Evolutionary conservation across 176 grass and related monocot genomes (phyloP).

Genomic region (Paspalum notatum): DNA sequence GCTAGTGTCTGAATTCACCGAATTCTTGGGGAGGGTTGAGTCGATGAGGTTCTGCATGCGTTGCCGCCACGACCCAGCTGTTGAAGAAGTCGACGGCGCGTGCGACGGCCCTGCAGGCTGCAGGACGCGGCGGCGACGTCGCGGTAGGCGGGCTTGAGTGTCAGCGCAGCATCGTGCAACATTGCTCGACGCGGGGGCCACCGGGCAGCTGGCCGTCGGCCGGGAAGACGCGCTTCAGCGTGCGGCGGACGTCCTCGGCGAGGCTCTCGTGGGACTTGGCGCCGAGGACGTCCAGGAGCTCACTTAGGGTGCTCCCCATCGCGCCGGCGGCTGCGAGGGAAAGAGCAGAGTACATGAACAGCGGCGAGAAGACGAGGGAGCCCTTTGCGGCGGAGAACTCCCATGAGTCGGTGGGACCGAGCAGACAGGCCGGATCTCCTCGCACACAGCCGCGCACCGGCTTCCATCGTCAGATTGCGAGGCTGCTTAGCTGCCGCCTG

Average conservation of each 20-base stretch:
- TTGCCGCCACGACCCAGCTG: constrained; percentile 11
- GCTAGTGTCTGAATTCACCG: neutral
- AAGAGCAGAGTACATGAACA: constrained; percentile 1
- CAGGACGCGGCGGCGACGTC: neutral
- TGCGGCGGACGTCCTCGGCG: neutral
- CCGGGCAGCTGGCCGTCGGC: neutral
- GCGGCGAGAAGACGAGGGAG: too few species aligned
- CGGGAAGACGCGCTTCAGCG: neutral
- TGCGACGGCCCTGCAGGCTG: constrained; percentile 2
- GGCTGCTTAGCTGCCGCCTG: too few species aligned
- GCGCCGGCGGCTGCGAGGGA: neutral
- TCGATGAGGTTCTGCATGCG: constrained; percentile 38
- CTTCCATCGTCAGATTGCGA: too few species aligned
- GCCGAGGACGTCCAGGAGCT: constrained; percentile 16
- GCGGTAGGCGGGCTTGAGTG: constrained; percentile 29
- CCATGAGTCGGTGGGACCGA: too few species aligned
- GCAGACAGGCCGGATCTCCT: too few species aligned
- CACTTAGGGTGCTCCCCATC: neutral
- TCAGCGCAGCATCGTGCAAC: constrained; percentile 18
- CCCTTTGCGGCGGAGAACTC: too few species aligned
- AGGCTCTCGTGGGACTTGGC: neutral
- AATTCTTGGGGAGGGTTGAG: neutral
- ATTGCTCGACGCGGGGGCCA: constrained; percentile 23
- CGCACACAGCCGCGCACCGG: too few species aligned
- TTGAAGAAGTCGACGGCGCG: constrained; percentile 40